phyloP scores from a whole-genome alignment of 2,329 filamentous ascomycete species.

The Apiospora koreana region DNA sequence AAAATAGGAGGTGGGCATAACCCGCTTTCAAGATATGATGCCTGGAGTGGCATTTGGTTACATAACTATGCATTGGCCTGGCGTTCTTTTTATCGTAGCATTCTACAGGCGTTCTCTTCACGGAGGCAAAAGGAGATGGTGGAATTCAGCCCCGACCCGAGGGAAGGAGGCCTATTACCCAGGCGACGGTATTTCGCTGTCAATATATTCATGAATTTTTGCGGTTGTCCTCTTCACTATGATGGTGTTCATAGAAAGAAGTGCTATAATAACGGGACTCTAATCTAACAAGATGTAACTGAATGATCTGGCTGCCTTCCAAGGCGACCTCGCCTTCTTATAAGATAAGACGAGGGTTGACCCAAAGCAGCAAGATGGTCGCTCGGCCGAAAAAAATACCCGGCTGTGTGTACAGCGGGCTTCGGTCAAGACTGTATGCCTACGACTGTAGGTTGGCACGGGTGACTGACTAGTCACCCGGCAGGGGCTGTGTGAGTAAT shows the following conservation, averaged over 20 bases:
- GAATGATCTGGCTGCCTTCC: neutral
- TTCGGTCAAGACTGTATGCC: neutral
- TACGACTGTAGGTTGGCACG: neutral
- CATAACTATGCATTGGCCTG: conserved; percentile 8
- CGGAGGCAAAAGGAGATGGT: neutral
- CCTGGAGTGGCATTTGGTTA: neutral
- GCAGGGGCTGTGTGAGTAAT: neutral
- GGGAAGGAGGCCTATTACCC: neutral
- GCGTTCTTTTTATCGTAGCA: conserved; percentile 7
- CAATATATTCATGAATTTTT: conserved; percentile 6
- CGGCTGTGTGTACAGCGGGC: neutral
- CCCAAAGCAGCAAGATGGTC: neutral
- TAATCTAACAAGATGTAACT: conserved; percentile 11
- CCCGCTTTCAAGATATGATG: neutral
- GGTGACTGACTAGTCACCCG: neutral
- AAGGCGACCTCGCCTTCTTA: neutral
- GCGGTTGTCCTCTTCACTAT: neutral
- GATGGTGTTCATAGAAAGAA: neutral
- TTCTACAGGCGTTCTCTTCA: conserved; percentile 5
- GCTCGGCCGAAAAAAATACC: neutral
- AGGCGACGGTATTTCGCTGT: neutral
- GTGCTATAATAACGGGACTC: conserved; percentile 10
- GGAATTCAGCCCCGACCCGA: neutral
- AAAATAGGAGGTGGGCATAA: neutral
- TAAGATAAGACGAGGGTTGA: neutral